Conservation (phyloP, 352 stramenopile genomes). For the Phytophthora hybrid region DNA sequence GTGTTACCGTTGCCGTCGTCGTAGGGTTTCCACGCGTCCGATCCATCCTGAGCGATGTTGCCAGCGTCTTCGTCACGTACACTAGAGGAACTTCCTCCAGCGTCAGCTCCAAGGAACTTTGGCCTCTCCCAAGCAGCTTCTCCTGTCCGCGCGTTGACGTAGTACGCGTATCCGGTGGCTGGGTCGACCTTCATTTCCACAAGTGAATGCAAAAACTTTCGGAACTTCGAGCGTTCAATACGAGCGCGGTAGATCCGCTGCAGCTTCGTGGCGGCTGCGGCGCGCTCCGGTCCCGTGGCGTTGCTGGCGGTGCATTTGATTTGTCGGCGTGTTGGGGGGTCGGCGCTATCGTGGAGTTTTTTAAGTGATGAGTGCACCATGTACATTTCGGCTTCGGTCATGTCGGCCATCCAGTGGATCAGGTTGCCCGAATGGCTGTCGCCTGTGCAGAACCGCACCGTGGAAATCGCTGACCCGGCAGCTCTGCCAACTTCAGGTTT, state of each 20-base stretch:
- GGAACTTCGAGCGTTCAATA: conserved; percentile 72
- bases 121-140: conserved; percentile 66
- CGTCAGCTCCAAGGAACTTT: conserved; percentile 21
- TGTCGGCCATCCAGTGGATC: conserved; percentile 59
- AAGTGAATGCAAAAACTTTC: conserved; percentile 58
- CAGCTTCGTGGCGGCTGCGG: conserved; percentile 63
- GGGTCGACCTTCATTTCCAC: conserved; percentile 64
- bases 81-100: neutral
- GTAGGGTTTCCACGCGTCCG: conserved; percentile 60
- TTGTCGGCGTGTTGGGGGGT: conserved; percentile 8
- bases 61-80: conserved; percentile 13
- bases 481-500: conserved; percentile 17
- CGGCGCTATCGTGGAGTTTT: conserved; percentile 45
- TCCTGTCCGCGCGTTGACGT: conserved; percentile 72
- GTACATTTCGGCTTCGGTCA: conserved; percentile 65
- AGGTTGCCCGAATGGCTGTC: conserved; percentile 19
- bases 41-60: conserved; percentile 11
- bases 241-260: conserved; percentile 77
- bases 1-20: conserved; percentile 72
- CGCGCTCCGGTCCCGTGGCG: conserved; percentile 69
- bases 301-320: conserved; percentile 60
- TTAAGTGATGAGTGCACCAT: conserved; percentile 60
- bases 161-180: conserved; percentile 57
- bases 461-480: conserved; percentile 34
- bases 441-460: conserved; percentile 56